These are phyloP conservation scores for Tetraselmis chui DNA, from an alignment of 139 green algal genomes.

Conservation along the genomic window DNA sequence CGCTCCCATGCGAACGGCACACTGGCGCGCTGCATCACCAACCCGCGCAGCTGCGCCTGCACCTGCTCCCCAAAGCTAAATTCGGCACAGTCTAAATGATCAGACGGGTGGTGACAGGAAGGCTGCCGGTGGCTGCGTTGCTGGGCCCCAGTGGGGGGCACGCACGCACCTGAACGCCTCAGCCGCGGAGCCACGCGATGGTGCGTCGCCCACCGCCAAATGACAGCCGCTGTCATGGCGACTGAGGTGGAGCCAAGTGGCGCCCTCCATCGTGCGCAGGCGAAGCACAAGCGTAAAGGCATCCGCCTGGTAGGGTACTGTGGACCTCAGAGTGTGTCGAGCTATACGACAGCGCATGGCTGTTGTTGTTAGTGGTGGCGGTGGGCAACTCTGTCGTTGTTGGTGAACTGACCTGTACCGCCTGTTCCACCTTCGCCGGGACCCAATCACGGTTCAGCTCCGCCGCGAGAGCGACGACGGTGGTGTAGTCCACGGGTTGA, in stretches of 20 bases:
- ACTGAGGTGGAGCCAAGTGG: background rate
- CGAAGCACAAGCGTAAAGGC: background rate
- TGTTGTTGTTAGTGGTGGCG: no score
- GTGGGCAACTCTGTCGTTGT: no score
- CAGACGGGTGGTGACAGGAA: background rate
- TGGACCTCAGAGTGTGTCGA: no score
- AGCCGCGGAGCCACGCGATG: no score
- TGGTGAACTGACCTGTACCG: background rate
- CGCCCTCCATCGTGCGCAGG: background rate
- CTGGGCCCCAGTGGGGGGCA: no score
- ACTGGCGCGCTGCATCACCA: constrained; percentile 45
- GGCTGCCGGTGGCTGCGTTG: background rate
- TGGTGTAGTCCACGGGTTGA: background rate
- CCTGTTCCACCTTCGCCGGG: background rate
- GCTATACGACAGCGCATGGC: no score
- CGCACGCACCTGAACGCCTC: background rate
- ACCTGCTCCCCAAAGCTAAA: background rate
- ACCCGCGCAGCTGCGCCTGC: constrained; percentile 31
- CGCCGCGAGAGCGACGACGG: background rate
- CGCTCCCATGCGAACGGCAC: constrained; percentile 68
- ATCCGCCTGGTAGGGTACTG: background rate
- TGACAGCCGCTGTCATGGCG: background rate
- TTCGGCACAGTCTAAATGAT: background rate
- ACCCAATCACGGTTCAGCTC: background rate
- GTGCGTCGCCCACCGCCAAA: background rate